Base-by-base conservation (phyloP, 1,284 basidiomycete genomes). In the Golubevia sp. region DNA sequence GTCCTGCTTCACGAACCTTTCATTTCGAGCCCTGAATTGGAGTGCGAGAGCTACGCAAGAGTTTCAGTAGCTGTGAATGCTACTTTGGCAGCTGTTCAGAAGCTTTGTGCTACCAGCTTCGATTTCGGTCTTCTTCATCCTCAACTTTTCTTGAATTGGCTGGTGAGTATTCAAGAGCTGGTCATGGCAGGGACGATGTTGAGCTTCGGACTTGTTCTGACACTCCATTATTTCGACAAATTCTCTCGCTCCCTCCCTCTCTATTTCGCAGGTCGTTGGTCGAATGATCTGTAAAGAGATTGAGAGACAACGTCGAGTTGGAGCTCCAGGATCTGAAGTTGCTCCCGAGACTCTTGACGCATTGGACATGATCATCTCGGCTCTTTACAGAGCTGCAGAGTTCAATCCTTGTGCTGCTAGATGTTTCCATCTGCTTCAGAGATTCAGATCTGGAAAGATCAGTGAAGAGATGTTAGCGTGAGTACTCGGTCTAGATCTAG, bases 101-200 rank as follows among this genome's bases (percentile, higher is more conserved):
- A 66, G 25, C 52, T 66, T 6, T 15, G 62, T 11, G 58, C 38
- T 44, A 53, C 50, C 18, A 51, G 49, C 30, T 62, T 62, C 24
- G 60, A 66, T 53, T 63, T 63, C 49, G 55, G 48, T 49, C 27
- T 62, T 49, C 55, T 66, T 24, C 62, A 64, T 59, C 54, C 64
- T 27, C 61, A 63, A 23, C 30, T 63, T 52, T 66, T 38, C 30
- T 38, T 66, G 30, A 18, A 38, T 38, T 66, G 61, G 61, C 25
- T 30, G 4, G 61, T 63, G 34, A 54, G 44, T 15, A 59, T 24
- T 24, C 18, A 58, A 2, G 60, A 57, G 56, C 18, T 61, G 18
- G 59, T 7, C 3, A 61, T 57, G 25, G 53, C 23, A 57, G 56
- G 13, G 50, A 56, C 4, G 44, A 49, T 54, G 15, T 15, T n/a